These are phyloP conservation scores for Pisolithus tinctorius DNA, from an alignment of 768 basidiomycete species.

Conservation along the genomic window DNA sequence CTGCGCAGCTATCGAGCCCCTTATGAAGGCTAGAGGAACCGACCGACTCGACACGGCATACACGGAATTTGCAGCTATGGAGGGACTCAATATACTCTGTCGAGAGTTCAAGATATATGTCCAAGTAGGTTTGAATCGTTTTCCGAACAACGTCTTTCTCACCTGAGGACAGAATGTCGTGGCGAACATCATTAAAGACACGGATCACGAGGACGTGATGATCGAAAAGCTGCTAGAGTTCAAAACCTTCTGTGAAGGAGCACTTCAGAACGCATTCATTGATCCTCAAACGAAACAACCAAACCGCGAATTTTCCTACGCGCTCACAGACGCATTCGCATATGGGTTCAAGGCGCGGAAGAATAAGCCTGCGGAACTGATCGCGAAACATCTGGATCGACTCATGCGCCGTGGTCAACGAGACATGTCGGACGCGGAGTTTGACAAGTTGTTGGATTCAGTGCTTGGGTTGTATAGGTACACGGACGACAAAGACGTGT, in stretches of 20 bases:
- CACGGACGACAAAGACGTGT: constrained; percentile 91
- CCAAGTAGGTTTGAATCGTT: constrained; percentile 34
- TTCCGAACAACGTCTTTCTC: not conserved
- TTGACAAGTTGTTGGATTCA: constrained; percentile 55
- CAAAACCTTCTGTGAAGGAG: constrained; percentile 50
- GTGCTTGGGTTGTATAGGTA: constrained; percentile 75
- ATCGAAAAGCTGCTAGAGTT: constrained; percentile 64
- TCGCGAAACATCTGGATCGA: constrained; percentile 84
- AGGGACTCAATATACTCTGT: constrained; percentile 45
- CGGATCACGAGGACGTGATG: constrained; percentile 65
- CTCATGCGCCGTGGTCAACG: constrained; percentile 86
- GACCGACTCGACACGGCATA: constrained; percentile 49
- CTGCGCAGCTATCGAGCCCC: constrained; percentile 42
- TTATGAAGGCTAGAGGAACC: constrained; percentile 43
- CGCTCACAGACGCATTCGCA: constrained; percentile 64
- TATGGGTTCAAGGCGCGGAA: constrained; percentile 68
- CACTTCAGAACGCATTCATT: constrained; percentile 47
- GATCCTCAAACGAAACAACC: constrained; percentile 30
- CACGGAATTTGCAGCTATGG: constrained; percentile 52
- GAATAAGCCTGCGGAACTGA: constrained; percentile 87
- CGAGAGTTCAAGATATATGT: constrained; percentile 57
- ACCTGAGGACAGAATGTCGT: constrained; percentile 42
- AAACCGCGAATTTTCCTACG: constrained; percentile 57
- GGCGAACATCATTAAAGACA: constrained; percentile 58
- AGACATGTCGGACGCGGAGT: constrained; percentile 52